Percentiles rank a stretch among this genome's conserved stretches.
phyloP scores from a whole-genome alignment of 306 rosid species.

The Delonix regia region DNA sequence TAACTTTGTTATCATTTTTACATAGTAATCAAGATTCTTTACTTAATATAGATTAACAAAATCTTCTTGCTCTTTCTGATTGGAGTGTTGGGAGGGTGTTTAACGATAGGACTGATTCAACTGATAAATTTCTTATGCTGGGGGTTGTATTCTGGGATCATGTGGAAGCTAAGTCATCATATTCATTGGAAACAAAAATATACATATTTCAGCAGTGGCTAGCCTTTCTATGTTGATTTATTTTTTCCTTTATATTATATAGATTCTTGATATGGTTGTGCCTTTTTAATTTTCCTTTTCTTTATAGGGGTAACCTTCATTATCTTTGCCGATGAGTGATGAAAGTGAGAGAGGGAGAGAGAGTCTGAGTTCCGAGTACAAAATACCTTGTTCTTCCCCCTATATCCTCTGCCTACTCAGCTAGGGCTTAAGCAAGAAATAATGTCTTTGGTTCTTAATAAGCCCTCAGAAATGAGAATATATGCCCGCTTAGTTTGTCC shows the following conservation, averaged over 20 bases:
- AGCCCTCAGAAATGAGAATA: neutral
- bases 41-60: neutral
- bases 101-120: neutral
- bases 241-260: slow-evolving; percentile 2
- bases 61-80: neutral
- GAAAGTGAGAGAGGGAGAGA: neutral
- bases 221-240: neutral
- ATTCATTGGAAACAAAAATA: neutral
- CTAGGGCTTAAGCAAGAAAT: neutral
- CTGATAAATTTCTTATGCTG: neutral
- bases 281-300: neutral
- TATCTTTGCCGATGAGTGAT: neutral
- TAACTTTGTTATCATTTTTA: neutral
- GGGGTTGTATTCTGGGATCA: neutral
- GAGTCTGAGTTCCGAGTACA: neutral
- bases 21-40: neutral
- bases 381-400: neutral
- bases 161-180: neutral
- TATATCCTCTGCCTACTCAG: neutral
- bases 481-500: neutral
- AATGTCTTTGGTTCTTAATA: neutral
- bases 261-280: neutral
- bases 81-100: neutral
- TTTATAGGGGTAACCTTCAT: neutral
- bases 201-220: neutral